phyloP scores from a whole-genome alignment of 169 alveolate genomes.

The Condylostoma magnum region DNA sequence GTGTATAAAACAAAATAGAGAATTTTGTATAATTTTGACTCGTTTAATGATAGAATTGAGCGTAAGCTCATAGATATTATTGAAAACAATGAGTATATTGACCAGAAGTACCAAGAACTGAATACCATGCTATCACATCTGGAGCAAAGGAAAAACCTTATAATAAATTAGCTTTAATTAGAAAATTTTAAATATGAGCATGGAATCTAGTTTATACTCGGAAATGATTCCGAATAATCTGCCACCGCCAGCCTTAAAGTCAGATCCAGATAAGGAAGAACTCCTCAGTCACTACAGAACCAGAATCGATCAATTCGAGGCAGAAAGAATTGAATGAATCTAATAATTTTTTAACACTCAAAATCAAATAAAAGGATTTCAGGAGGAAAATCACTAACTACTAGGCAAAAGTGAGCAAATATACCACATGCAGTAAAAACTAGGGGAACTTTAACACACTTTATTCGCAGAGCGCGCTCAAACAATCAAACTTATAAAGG shows the following conservation, averaged over 20 bases:
- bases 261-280: not conserved
- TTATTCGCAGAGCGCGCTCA: constrained; percentile 15
- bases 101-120: too few species aligned
- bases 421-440: constrained; percentile 7
- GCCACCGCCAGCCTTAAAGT: too few species aligned
- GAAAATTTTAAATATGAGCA: too few species aligned
- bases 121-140: too few species aligned
- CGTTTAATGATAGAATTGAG: constrained; percentile 10
- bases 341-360: not conserved
- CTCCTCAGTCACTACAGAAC: constrained; percentile 8
- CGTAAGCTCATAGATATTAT: not conserved
- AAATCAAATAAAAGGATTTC: not conserved
- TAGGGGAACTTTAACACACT: not conserved
- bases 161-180: too few species aligned
- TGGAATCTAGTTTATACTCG: too few species aligned
- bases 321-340: constrained; percentile 8
- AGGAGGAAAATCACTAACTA: not conserved
- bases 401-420: not conserved
- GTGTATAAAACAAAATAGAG: not conserved
- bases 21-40: constrained; percentile 6
- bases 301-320: not conserved
- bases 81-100: not conserved
- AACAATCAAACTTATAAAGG: constrained; percentile 11
- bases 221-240: too few species aligned
- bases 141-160: too few species aligned